phyloP scores from a whole-genome alignment of 345 rosid species.

The Acer negundo region DNA sequence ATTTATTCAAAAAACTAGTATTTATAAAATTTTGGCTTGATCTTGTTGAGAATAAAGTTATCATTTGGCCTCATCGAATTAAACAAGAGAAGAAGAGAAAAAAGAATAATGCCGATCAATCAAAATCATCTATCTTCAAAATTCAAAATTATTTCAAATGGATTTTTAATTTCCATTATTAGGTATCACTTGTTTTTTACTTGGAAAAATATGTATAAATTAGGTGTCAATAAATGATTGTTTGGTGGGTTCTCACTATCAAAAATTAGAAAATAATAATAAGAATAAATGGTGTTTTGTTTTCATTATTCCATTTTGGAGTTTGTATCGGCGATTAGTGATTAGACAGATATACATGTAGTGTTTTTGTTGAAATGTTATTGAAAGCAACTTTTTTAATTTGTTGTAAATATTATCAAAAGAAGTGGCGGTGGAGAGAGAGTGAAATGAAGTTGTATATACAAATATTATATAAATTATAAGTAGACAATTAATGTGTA shows the following conservation, averaged over 20 bases:
- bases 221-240: slow-evolving; percentile 8
- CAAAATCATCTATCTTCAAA: background rate
- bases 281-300: slow-evolving; percentile 16
- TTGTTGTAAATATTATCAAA: background rate
- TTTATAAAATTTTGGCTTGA: background rate
- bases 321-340: slow-evolving; percentile 22
- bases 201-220: background rate
- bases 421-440: background rate
- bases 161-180: background rate
- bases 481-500: too few species aligned
- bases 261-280: background rate
- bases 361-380: background rate
- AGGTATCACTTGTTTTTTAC: background rate
- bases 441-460: background rate
- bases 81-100: background rate
- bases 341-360: slow-evolving; percentile 11
- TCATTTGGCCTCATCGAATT: background rate
- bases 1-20: background rate
- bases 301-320: slow-evolving; percentile 23
- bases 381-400: slow-evolving; percentile 9
- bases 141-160: background rate
- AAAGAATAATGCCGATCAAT: background rate
- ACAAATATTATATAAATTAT: background rate
- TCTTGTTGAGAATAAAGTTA: background rate
- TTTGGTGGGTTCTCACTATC: slow-evolving; percentile 27